These are phyloP conservation scores for Mortierella sp. DNA, from an alignment of 371 early-diverging fungal species.

Conservation along the genomic window DNA sequence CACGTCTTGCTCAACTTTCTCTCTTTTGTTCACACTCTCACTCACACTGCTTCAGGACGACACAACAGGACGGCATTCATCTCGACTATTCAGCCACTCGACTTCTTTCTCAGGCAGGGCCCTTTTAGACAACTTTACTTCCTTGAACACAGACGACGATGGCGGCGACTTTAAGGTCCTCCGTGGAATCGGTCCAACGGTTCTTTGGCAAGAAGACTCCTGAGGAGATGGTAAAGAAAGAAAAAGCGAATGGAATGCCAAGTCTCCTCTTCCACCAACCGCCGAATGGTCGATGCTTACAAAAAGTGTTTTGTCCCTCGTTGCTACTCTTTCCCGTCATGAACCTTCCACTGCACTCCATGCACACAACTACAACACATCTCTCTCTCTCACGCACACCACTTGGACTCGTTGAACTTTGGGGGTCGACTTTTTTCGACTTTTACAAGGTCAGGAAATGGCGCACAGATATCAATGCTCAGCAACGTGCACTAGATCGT, in stretches of 20 bases:
- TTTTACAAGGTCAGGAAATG: conserved; percentile 85
- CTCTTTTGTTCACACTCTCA: too few species aligned
- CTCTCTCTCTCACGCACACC: conserved; percentile 2
- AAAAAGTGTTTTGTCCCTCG: background rate
- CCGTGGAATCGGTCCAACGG: conserved; percentile 59
- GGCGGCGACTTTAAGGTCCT: conserved; percentile 48
- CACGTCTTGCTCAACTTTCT: too few species aligned
- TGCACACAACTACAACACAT: background rate
- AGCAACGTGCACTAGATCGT: conserved; percentile 91
- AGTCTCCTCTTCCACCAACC: too few species aligned
- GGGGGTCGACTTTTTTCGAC: too few species aligned
- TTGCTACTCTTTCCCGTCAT: background rate
- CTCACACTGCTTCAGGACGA: too few species aligned
- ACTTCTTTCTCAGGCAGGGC: too few species aligned
- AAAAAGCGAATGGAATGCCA: background rate
- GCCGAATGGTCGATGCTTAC: too few species aligned
- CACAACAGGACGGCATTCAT: too few species aligned
- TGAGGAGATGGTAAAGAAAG: conserved; percentile 64
- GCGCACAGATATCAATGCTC: conserved; percentile 83
- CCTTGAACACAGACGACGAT: conserved; percentile 14
- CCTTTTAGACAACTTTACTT: too few species aligned
- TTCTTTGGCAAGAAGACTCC: conserved; percentile 75
- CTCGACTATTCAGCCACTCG: too few species aligned
- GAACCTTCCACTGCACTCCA: too few species aligned
- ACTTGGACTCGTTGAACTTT: too few species aligned